phyloP scores from a whole-genome alignment of 2,329 filamentous ascomycete genomes.

The Cladosporium sp. region DNA sequence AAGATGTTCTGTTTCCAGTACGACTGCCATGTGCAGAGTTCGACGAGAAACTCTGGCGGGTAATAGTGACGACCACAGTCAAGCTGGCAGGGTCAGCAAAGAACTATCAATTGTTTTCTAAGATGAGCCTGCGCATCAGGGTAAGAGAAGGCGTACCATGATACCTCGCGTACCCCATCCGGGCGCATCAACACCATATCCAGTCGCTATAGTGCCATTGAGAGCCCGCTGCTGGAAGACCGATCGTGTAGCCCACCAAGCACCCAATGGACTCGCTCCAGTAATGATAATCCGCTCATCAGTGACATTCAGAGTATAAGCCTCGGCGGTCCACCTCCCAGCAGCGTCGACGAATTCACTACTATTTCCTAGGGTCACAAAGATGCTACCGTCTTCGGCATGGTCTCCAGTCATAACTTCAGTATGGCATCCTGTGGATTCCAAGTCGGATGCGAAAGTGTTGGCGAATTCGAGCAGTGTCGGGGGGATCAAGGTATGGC shows the following conservation, averaged over 20 bases:
- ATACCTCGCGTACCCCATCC: constrained; percentile 42
- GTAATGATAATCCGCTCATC: constrained; percentile 46
- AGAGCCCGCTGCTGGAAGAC: constrained; percentile 54
- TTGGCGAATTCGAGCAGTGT: constrained; percentile 50
- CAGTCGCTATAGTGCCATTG: constrained; percentile 43
- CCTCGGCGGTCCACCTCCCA: constrained; percentile 51
- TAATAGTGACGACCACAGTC: constrained; percentile 60
- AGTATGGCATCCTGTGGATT: constrained; percentile 17
- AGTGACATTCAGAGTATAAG: constrained; percentile 49
- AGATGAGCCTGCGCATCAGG: not conserved
- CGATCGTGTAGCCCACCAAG: constrained; percentile 60
- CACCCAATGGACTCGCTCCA: constrained; percentile 56
- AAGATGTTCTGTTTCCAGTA: constrained; percentile 63
- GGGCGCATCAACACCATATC: constrained; percentile 50
- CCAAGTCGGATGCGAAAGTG: constrained; percentile 47
- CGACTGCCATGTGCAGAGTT: constrained; percentile 61
- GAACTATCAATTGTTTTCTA: not conserved
- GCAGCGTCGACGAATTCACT: constrained; percentile 47
- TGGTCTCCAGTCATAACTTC: not conserved
- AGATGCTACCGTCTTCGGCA: constrained; percentile 36
- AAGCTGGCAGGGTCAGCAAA: constrained; percentile 35
- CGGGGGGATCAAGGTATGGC: constrained; percentile 55
- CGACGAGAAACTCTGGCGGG: constrained; percentile 53
- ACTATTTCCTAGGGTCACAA: constrained; percentile 49
- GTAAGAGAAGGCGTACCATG: constrained; percentile 21